Conservation (phyloP, 2,329 filamentous ascomycete species). For the Calonectria hongkongensis region DNA sequence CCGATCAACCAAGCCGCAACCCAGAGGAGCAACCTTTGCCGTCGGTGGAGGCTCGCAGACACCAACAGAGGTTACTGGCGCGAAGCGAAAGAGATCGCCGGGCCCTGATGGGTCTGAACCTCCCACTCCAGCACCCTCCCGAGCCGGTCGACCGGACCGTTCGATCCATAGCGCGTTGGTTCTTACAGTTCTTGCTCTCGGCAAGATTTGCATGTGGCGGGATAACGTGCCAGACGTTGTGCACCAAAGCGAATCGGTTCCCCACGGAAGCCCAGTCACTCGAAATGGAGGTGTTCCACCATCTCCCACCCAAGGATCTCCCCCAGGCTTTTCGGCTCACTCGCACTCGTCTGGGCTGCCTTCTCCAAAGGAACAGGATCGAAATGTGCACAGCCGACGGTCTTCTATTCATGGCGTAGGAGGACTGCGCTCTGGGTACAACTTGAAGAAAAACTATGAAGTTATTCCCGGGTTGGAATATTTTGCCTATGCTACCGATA, state of each 20-base stretch:
- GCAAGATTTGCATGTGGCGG: constrained; percentile 82
- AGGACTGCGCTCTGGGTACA: constrained; percentile 54
- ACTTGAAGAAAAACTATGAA: constrained; percentile 80
- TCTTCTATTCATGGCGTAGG: constrained; percentile 69
- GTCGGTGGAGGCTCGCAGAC: constrained; percentile 54
- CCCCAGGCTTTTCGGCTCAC: constrained; percentile 66
- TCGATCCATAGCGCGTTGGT: constrained; percentile 89
- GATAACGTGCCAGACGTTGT: constrained; percentile 76
- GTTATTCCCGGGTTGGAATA: constrained; percentile 93
- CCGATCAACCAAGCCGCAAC: constrained; percentile 55
- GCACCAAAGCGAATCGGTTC: constrained; percentile 55
- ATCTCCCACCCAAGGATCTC: constrained; percentile 74
- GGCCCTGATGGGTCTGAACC: constrained; percentile 60
- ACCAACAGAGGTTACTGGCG: constrained; percentile 56
- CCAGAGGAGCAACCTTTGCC: constrained; percentile 58
- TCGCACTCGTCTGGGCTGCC: constrained; percentile 70
- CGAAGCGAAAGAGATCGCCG: constrained; percentile 76
- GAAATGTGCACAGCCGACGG: constrained; percentile 67
- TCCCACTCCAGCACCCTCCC: constrained; percentile 57
- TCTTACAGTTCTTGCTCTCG: constrained; percentile 88
- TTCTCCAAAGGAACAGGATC: constrained; percentile 72
- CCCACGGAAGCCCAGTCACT: constrained; percentile 61
- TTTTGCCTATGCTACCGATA: constrained; percentile 89
- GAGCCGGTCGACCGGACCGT: constrained; percentile 73
- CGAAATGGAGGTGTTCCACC: constrained; percentile 70